Base-by-base conservation (phyloP, 176 grass and related monocot species). In the Triticum urartu region DNA sequence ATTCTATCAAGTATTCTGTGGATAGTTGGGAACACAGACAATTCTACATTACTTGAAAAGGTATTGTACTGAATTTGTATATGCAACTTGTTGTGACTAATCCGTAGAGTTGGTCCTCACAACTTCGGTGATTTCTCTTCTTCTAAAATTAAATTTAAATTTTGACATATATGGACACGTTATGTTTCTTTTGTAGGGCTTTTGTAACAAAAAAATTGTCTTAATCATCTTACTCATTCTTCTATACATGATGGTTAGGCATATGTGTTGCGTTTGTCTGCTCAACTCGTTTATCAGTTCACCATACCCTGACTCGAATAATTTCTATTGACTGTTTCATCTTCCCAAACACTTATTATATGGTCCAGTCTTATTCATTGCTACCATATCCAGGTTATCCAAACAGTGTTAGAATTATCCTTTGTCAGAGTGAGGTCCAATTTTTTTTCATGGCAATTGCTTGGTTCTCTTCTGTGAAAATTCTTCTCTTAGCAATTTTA, bases 11-110 rank as follows among this genome's bases (percentile, higher is more conserved):
- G 91, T 54, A 73, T 98, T 67, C 36, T 98, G 4, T 95, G 91
- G 91, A 94, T 95, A 87, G 60, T 98, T 86, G 90, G 64, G 69
- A 98, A 98, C 35, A 92, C 92, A 79, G 40, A 88, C 3, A 92
- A 92, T 79, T 79, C 67, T 69, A 92, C 88, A 59, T 88, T 98
- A 62, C 84, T 98, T 25, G 84, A 94, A 79, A 94, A 94, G 92
- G 93, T 95, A 81, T 12, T 68, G 30, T 84, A 80, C 50, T 78
- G 33, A 40, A 62, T 47, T 85, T 10, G 24, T 62, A 63, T 77
- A 26, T 77, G 26, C 38, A 15, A 22, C 50, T 54, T 54, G 14
- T 87, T 75, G 28, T 30, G 28, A 28, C 10, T 87, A 73, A 40
- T 82, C 40, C 56, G 1, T 58, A 26, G n/a, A 67, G 65, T 65